phyloP scores from a whole-genome alignment of 2,329 filamentous ascomycete species.

The Clonostachys sp. region DNA sequence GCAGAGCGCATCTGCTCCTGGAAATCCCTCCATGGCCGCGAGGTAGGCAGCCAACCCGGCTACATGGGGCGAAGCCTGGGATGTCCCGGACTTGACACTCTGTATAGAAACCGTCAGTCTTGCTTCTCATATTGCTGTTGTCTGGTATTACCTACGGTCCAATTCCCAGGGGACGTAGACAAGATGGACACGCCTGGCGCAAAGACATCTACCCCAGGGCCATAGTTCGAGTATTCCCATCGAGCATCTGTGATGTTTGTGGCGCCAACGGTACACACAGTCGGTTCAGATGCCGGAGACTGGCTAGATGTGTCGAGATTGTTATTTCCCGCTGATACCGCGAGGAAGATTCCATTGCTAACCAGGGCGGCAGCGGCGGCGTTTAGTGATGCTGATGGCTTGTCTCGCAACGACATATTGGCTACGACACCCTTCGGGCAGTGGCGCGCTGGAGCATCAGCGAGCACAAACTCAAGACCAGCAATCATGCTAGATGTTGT shows the following conservation, averaged over 20 bases:
- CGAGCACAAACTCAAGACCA: constrained; percentile 52
- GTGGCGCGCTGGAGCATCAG: constrained; percentile 34
- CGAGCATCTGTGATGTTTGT: constrained; percentile 44
- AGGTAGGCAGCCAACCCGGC: constrained; percentile 65
- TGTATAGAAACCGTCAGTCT: neutral
- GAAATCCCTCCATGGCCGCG: constrained; percentile 46
- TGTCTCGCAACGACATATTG: constrained; percentile 59
- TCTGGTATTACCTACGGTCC: constrained; percentile 15
- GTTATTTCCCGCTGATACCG: neutral
- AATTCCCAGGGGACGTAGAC: constrained; percentile 36
- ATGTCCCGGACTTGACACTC: constrained; percentile 1
- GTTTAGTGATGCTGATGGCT: constrained; percentile 45
- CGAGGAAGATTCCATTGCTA: constrained; percentile 45
- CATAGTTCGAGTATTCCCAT: constrained; percentile 56
- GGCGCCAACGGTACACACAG: constrained; percentile 56
- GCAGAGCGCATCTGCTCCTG: constrained; percentile 39
- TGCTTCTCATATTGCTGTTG: too few relatives aligned
- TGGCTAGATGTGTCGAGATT: constrained; percentile 37
- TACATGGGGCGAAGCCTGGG: constrained; percentile 57
- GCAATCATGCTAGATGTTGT: constrained; percentile 39
- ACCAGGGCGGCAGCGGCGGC: constrained; percentile 55
- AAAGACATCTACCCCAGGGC: constrained; percentile 45
- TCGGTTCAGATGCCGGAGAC: constrained; percentile 50
- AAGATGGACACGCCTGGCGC: constrained; percentile 50
- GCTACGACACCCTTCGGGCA: constrained; percentile 50